Conservation (phyloP, 1,139 yeast genomes). For the Yamadazyma mexicana region DNA sequence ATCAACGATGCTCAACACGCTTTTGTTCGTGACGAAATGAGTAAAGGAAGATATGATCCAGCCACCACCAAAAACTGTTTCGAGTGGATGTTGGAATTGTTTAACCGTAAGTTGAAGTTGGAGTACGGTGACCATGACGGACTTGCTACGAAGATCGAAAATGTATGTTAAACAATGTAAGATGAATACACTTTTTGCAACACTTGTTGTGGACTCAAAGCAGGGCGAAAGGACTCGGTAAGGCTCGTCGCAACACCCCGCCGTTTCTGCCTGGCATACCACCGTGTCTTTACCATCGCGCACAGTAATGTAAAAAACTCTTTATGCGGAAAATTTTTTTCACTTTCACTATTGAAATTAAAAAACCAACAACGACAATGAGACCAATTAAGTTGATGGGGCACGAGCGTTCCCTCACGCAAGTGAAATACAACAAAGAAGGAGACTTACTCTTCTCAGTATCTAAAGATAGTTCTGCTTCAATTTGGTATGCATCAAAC, state of each 20-base stretch:
- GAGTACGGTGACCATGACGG: conserved; percentile 68
- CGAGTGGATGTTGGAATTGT: conserved; percentile 68
- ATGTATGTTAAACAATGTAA: conserved; percentile 50
- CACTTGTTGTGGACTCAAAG: neutral
- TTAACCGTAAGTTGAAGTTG: conserved; percentile 64
- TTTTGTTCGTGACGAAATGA: conserved; percentile 72
- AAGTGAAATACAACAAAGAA: conserved; percentile 90
- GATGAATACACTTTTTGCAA: neutral
- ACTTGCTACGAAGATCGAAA: conserved; percentile 49
- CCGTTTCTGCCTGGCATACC: neutral
- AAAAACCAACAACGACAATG: conserved; percentile 24
- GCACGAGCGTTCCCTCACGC: conserved; percentile 85
- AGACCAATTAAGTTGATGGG: conserved; percentile 66
- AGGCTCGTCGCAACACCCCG: too few relatives aligned
- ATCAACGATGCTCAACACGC: conserved; percentile 80
- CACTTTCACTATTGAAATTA: neutral
- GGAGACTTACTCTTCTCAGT: conserved; percentile 93
- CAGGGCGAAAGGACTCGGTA: too few relatives aligned
- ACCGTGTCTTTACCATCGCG: neutral
- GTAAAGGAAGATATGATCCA: conserved; percentile 79
- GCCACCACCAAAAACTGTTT: conserved; percentile 69
- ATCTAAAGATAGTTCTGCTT: conserved; percentile 86
- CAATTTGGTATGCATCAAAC: conserved; percentile 91
- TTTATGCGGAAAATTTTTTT: conserved; percentile 10
- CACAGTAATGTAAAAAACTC: neutral